phyloP scores from a whole-genome alignment of 73 alveolate species.

The Uronychia setigera region DNA sequence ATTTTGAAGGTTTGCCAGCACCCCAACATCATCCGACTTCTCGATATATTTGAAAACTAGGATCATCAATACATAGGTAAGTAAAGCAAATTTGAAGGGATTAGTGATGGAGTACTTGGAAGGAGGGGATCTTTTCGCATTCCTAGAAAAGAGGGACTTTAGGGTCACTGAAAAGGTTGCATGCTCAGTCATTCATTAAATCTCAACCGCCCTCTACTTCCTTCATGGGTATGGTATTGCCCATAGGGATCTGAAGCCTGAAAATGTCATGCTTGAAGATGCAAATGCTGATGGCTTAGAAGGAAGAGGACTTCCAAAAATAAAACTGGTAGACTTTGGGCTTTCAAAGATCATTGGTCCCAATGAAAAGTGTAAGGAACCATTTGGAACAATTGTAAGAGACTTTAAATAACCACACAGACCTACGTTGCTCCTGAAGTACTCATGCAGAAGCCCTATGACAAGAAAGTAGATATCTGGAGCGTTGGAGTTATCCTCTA shows the following conservation, averaged over 20 bases:
- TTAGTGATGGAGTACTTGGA: slow-evolving; percentile 78
- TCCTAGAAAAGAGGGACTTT: slow-evolving; percentile 70
- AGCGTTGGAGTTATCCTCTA: slow-evolving; percentile 70
- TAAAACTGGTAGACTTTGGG: slow-evolving; percentile 79
- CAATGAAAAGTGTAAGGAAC: slow-evolving; percentile 69
- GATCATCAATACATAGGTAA: slow-evolving; percentile 66
- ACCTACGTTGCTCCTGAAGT: slow-evolving; percentile 83
- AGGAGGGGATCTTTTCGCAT: slow-evolving; percentile 83
- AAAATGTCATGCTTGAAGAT: slow-evolving; percentile 76
- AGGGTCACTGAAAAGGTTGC: slow-evolving; percentile 73
- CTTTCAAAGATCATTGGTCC: slow-evolving; percentile 75
- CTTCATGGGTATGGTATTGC: slow-evolving; percentile 80
- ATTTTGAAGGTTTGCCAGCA: slow-evolving; percentile 91
- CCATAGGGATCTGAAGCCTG: slow-evolving; percentile 91
- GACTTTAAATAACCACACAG: not conserved
- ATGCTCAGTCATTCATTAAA: slow-evolving; percentile 67
- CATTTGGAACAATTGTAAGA: slow-evolving; percentile 66
- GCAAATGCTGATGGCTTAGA: slow-evolving; percentile 46
- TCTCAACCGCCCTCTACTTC: slow-evolving; percentile 80
- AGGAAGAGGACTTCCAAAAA: slow-evolving; percentile 25
- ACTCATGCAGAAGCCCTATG: slow-evolving; percentile 53
- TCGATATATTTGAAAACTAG: slow-evolving; percentile 84
- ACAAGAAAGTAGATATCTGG: slow-evolving; percentile 73
- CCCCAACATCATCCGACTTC: slow-evolving; percentile 83
- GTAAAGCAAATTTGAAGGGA: not conserved